Base-by-base conservation (phyloP, 2,329 filamentous ascomycete species). In the Nothomitra cinnamomea region DNA sequence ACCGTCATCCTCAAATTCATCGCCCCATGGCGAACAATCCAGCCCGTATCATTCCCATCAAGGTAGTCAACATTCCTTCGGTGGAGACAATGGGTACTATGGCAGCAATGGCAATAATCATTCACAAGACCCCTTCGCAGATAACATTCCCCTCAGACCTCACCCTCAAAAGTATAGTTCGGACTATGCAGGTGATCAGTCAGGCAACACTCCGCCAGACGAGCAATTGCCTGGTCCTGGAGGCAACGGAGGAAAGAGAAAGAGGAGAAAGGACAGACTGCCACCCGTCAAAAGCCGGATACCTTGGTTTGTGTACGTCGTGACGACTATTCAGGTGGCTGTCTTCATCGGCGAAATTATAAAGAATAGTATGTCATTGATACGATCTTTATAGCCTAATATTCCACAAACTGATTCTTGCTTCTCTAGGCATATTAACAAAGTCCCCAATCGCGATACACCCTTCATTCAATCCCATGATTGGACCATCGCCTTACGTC, bases 401-500 rank as follows among this genome's bases (percentile, higher is more conserved):
- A 15, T 35, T 7, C 28, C 17, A n/a, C 25, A 52, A 7, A 28
- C 43, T 48, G n/a, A 49, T 17, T 35, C 24, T 1, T 17, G 12
- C 24, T 17, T 1, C 25, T 49, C 8, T 10, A 88, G 85, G 75
- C 52, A 75, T 83, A 60, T 70, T 89, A 28, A 95, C 90, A 1
- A 85, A 85, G 53, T 83, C 83, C 0, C 78, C 83, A 19, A 87
- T 87, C 63, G 77, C 81, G 69, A 89, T 81, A 52, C 78, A 90
- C 54, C 92, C 92, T 1, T 76, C 75, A 15, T 94, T 98, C 71
- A 98, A 96, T 69, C 85, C 86, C 55, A 95, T 98, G 87, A 95
- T 98, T 63, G 92, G 92, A 0, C 92, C 92, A 1, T 95, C 89
- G 3, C 78, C 82, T 1, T 87, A 87, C 60, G 80, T 96, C 22